These are phyloP conservation scores for Shiraia sp. DNA, from an alignment of 2,329 filamentous ascomycete genomes.

Conservation along the genomic window DNA sequence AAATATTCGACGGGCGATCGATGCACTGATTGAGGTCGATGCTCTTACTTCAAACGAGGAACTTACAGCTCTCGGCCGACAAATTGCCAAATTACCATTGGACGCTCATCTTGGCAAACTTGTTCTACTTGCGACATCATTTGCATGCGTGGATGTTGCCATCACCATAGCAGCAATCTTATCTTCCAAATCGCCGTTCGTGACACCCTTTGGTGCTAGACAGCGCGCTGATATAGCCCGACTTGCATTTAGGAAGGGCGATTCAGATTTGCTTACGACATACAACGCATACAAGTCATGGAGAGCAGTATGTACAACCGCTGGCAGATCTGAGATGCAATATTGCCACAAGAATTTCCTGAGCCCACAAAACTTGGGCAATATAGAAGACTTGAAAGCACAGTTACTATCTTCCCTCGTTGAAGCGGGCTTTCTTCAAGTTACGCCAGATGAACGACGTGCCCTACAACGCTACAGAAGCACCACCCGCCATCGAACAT, in stretches of 20 bases:
- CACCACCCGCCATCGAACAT: conserved; percentile 68
- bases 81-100: conserved; percentile 84
- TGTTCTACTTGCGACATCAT: conserved; percentile 81
- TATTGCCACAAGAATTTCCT: conserved; percentile 97
- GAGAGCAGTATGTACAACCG: conserved; percentile 77
- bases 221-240: conserved; percentile 80
- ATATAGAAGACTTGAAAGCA: conserved; percentile 94
- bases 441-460: conserved; percentile 73
- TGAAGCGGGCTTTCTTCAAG: conserved; percentile 79
- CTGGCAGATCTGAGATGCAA: conserved; percentile 74
- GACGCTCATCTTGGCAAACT: conserved; percentile 96
- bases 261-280: conserved; percentile 88
- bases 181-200: conserved; percentile 92
- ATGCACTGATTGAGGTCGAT: conserved; percentile 89
- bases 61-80: conserved; percentile 81
- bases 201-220: conserved; percentile 81
- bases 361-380: conserved; percentile 81
- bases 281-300: conserved; percentile 93
- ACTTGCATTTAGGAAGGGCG: conserved; percentile 76
- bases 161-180: conserved; percentile 91
- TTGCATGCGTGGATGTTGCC: conserved; percentile 88
- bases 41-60: conserved; percentile 82
- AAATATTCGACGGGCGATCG: conserved; percentile 90
- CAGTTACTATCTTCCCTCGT: conserved; percentile 84
- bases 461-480: conserved; percentile 71